Conservation (phyloP, 2,329 filamentous ascomycete genomes). For the Curvularia spicifera region DNA sequence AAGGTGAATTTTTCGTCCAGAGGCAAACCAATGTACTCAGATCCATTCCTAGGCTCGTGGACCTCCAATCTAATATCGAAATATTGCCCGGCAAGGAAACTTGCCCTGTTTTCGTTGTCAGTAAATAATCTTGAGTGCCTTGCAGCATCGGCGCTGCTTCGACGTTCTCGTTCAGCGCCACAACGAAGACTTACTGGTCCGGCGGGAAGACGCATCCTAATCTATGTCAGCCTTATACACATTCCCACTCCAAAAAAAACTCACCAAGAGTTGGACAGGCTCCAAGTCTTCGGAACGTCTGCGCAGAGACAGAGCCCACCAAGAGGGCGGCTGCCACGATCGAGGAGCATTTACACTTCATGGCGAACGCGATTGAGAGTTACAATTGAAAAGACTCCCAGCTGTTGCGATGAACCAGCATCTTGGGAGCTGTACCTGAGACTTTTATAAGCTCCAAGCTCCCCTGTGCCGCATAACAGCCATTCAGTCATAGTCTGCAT, state of each 20-base stretch:
- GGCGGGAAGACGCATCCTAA: conserved; percentile 62
- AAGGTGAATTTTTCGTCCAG: conserved; percentile 79
- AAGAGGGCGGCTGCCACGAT: conserved; percentile 40
- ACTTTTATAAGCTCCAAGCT: conserved; percentile 42
- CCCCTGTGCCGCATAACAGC: conserved; percentile 31
- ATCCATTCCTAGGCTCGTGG: conserved; percentile 80
- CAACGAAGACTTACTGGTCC: conserved; percentile 56
- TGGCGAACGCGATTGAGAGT: conserved; percentile 31
- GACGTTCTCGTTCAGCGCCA: neutral
- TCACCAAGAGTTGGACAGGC: conserved; percentile 62
- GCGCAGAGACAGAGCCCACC: conserved; percentile 48
- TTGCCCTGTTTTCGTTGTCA: conserved; percentile 51
- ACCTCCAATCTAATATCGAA: conserved; percentile 86
- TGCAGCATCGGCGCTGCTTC: too few species aligned
- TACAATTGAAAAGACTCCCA: conserved; percentile 22
- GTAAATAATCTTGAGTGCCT: conserved; percentile 5
- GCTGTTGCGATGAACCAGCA: conserved; percentile 28
- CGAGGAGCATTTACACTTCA: conserved; percentile 42
- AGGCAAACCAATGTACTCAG: conserved; percentile 73
- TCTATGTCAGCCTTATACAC: conserved; percentile 21
- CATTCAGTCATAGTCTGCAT: conserved; percentile 9
- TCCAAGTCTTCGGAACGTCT: conserved; percentile 63
- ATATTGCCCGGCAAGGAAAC: too few species aligned
- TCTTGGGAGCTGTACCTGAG: conserved; percentile 20
- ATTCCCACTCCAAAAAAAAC: conserved; percentile 5